Percentiles rank a stretch among this genome's conserved stretches.
Evolutionary conservation across 768 basidiomycete species (phyloP).

Genomic region (Trametes maxima): DNA sequence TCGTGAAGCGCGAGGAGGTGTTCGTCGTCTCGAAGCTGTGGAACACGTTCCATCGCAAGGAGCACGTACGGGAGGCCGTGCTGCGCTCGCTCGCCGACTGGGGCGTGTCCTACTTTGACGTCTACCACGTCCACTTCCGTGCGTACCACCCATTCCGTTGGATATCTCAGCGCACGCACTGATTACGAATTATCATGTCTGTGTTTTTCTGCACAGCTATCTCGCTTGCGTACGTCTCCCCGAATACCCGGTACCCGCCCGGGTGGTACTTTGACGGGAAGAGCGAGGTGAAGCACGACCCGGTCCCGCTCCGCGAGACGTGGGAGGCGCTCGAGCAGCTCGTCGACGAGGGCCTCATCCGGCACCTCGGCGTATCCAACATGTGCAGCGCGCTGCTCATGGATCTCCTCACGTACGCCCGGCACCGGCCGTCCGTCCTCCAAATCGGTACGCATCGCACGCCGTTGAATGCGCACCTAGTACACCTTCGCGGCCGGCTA

Average conservation of each 20-base stretch:
- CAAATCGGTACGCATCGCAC: conserved; percentile 35
- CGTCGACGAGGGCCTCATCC: conserved; percentile 39
- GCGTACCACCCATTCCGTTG: not conserved
- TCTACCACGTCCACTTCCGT: conserved; percentile 34
- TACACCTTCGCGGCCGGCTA: too few relatives aligned
- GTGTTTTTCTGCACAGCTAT: conserved; percentile 37
- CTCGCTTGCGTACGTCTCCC: conserved; percentile 42
- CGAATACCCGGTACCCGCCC: conserved; percentile 41
- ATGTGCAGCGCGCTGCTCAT: conserved; percentile 37
- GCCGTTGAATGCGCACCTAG: too few relatives aligned
- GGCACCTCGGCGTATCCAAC: conserved; percentile 45
- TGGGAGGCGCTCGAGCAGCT: conserved; percentile 47
- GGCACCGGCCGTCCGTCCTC: conserved; percentile 39
- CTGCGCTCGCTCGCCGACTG: conserved; percentile 41
- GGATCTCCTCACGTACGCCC: conserved; percentile 43
- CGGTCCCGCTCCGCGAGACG: conserved; percentile 40
- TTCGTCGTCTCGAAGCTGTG: conserved; percentile 37
- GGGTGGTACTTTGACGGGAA: conserved; percentile 43
- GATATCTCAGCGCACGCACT: not conserved
- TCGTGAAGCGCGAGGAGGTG: conserved; percentile 46
- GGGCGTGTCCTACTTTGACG: conserved; percentile 40
- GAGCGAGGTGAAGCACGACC: conserved; percentile 34
- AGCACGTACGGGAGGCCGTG: conserved; percentile 36
- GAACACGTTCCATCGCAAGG: conserved; percentile 45
- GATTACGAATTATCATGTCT: not conserved